Evolutionary conservation across 345 rosid genomes (phyloP).

Genomic region (Atalantia buxifolia): DNA sequence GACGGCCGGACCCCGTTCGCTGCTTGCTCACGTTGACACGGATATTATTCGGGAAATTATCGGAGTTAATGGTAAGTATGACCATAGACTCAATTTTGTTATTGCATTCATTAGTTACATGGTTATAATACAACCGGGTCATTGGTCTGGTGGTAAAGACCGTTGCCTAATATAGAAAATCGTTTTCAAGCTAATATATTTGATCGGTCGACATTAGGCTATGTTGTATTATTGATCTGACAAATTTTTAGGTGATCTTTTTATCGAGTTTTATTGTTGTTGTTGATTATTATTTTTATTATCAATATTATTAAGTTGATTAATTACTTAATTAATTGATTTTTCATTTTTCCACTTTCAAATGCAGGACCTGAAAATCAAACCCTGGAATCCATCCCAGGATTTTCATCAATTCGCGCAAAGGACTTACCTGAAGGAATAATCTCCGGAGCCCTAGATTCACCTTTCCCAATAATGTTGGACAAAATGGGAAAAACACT

Average conservation of each 20-base stretch:
- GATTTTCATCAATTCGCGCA: conserved; percentile 27
- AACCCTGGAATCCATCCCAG: conserved; percentile 36
- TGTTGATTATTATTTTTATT: neutral
- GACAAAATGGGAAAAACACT: conserved; percentile 37
- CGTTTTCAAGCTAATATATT: neutral
- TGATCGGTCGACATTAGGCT: no score
- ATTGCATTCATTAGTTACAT: no score
- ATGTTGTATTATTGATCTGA: neutral
- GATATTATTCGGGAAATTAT: conserved; percentile 26
- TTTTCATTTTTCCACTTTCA: no score
- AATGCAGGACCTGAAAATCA: conserved; percentile 24
- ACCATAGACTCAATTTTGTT: neutral
- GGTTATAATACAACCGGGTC: neutral
- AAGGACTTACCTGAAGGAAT: conserved; percentile 37
- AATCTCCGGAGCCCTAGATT: neutral
- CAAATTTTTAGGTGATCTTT: no score
- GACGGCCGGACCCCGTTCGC: conserved; percentile 43
- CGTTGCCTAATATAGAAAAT: no score
- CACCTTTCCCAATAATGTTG: conserved; percentile 24
- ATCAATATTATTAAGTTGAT: neutral
- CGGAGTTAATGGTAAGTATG: conserved; percentile 17
- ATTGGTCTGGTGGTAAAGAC: no score
- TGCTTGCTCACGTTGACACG: conserved; percentile 37
- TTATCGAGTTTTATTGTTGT: neutral
- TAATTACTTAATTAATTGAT: neutral